Percentiles rank a stretch among this genome's conserved stretches.
These are phyloP conservation scores for Priceomyces fermenticarens DNA, from an alignment of 805 yeast genomes.

Conservation along the genomic window DNA sequence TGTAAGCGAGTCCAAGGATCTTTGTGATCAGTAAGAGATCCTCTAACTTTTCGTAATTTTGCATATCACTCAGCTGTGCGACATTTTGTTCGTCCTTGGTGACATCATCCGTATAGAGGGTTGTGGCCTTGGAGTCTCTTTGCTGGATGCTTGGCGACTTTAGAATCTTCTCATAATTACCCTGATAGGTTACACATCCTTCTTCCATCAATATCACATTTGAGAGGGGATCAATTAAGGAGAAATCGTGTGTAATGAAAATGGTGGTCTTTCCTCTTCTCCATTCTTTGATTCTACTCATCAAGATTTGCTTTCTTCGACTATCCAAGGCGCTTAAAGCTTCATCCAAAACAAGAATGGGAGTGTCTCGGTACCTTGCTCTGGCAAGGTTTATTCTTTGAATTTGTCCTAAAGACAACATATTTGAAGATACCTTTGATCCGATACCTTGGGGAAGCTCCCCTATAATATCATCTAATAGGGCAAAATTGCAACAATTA, in stretches of 20 bases:
- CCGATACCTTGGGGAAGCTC: slow-evolving; percentile 55
- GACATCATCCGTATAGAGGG: no score
- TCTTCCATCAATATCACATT: slow-evolving; percentile 54
- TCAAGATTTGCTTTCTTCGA: slow-evolving; percentile 40
- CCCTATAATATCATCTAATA: slow-evolving; percentile 47
- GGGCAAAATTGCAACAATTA: slow-evolving; percentile 52
- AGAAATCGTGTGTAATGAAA: slow-evolving; percentile 73
- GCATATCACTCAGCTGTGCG: no score
- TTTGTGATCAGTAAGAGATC: background rate
- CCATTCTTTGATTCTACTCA: slow-evolving; percentile 54
- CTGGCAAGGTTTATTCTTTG: slow-evolving; percentile 85
- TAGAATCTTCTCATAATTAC: slow-evolving; percentile 2
- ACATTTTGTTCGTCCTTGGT: no score
- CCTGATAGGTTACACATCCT: slow-evolving; percentile 45
- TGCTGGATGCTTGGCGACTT: no score
- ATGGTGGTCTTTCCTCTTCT: slow-evolving; percentile 73
- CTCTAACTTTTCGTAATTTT: no score
- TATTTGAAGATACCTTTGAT: slow-evolving; percentile 43
- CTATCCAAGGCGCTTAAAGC: slow-evolving; percentile 78
- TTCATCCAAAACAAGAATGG: slow-evolving; percentile 82
- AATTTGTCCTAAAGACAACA: slow-evolving; percentile 85
- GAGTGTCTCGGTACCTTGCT: slow-evolving; percentile 70
- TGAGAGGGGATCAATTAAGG: slow-evolving; percentile 57
- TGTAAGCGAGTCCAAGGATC: background rate
- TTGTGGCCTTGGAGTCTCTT: no score